Evolutionary conservation across 345 rosid species (phyloP).

Genomic region (Mangifera indica): DNA sequence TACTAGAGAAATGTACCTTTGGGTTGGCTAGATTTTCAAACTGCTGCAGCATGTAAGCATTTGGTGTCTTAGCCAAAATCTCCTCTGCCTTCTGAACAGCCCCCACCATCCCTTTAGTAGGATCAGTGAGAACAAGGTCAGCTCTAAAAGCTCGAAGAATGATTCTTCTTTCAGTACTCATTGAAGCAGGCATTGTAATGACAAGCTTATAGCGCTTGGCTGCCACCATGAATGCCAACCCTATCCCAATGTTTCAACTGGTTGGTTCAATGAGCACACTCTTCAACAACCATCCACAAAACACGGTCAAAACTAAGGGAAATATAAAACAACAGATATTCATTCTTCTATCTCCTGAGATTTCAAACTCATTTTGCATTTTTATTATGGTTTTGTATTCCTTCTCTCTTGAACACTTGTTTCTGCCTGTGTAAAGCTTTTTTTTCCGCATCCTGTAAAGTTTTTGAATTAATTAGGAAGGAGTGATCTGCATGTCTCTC

Average conservation of each 20-base stretch:
- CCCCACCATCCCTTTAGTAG: conserved; percentile 67
- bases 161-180: conserved; percentile 89
- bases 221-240: too few relatives aligned
- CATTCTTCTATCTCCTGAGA: too few relatives aligned
- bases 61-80: conserved; percentile 67
- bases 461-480: too few relatives aligned
- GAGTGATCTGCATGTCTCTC: too few relatives aligned
- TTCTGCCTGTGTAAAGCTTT: too few relatives aligned
- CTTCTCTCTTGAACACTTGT: too few relatives aligned
- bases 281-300: conserved; percentile 35
- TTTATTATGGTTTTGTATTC: background rate
- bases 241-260: too few relatives aligned
- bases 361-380: too few relatives aligned
- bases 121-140: conserved; percentile 72
- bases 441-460: too few relatives aligned
- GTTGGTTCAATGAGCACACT: conserved; percentile 73
- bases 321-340: background rate
- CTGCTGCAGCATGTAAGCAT: conserved; percentile 86
- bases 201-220: conserved; percentile 69
- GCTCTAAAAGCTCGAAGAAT: conserved; percentile 93
- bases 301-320: conserved; percentile 3
- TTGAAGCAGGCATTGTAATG: conserved; percentile 91
- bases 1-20: too few relatives aligned
- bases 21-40: conserved; percentile 23
- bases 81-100: conserved; percentile 92